phyloP scores from a whole-genome alignment of 331 rosid species.

The Telfairia occidentalis region DNA sequence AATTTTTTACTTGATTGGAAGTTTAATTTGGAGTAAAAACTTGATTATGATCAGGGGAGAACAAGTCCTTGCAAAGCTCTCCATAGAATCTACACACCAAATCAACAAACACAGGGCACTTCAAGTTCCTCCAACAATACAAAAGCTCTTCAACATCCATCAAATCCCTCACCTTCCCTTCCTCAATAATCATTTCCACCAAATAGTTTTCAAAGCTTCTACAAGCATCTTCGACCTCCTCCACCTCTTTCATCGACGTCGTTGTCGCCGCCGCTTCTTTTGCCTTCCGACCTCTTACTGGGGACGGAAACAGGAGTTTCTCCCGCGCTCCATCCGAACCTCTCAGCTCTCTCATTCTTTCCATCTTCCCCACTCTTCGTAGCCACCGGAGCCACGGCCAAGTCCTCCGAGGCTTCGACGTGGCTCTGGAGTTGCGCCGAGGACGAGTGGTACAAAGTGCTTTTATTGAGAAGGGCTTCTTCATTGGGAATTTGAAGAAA shows the following conservation, averaged over 20 bases:
- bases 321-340: background rate
- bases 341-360: background rate
- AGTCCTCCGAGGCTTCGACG: background rate
- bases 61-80: conserved; percentile 83
- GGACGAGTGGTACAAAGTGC: background rate
- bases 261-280: background rate
- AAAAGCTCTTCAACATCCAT: conserved; percentile 88
- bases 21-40: conserved; percentile 13
- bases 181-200: conserved; percentile 82
- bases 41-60: conserved; percentile 34
- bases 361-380: background rate
- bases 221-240: conserved; percentile 67
- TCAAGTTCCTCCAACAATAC: conserved; percentile 69
- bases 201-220: conserved; percentile 74
- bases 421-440: background rate
- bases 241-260: background rate
- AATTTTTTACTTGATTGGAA: background rate
- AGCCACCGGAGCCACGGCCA: background rate
- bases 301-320: background rate
- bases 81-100: conserved; percentile 74
- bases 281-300: background rate
- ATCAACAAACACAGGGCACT: conserved; percentile 60
- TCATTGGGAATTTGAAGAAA: conserved; percentile 9
- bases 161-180: conserved; percentile 62
- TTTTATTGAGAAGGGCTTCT: conserved; percentile 6